phyloP scores from a whole-genome alignment of 1,284 basidiomycete species.

The Apiotrichum domesticum region DNA sequence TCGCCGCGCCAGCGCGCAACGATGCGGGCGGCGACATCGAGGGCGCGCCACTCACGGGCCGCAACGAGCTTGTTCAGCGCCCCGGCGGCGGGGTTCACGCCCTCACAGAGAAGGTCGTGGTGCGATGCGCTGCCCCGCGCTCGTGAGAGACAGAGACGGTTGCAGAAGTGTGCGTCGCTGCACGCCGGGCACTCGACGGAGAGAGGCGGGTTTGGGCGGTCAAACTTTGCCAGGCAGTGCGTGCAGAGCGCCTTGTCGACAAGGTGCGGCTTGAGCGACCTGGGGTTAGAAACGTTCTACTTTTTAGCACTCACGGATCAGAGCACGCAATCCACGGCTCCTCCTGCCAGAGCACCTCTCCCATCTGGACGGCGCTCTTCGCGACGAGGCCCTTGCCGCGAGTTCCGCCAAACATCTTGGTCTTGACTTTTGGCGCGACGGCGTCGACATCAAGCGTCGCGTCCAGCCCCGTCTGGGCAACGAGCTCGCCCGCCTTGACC shows the following conservation, averaged over 20 bases:
- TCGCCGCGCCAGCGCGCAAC: slow-evolving; percentile 61
- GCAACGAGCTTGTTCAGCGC: slow-evolving; percentile 60
- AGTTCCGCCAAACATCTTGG: slow-evolving; percentile 61
- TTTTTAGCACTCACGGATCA: slow-evolving; percentile 32
- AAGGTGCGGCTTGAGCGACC: slow-evolving; percentile 23
- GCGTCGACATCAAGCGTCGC: slow-evolving; percentile 57
- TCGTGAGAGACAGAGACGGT: slow-evolving; percentile 59
- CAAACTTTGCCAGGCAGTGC: slow-evolving; percentile 34
- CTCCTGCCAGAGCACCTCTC: slow-evolving; percentile 76
- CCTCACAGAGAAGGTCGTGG: slow-evolving; percentile 67
- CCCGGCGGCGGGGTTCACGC: slow-evolving; percentile 62
- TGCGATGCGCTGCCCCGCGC: slow-evolving; percentile 53
- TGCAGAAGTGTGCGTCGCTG: slow-evolving; percentile 64
- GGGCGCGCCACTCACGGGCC: slow-evolving; percentile 61
- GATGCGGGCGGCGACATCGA: slow-evolving; percentile 64
- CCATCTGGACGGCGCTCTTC: slow-evolving; percentile 58
- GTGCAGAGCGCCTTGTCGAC: slow-evolving; percentile 27
- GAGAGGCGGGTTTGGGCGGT: slow-evolving; percentile 19
- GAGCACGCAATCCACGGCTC: slow-evolving; percentile 47
- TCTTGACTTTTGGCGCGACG: slow-evolving; percentile 61
- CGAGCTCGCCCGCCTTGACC: slow-evolving; percentile 31
- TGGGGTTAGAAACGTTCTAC: slow-evolving; percentile 2
- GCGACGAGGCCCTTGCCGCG: slow-evolving; percentile 83
- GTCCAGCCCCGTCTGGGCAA: slow-evolving; percentile 63
- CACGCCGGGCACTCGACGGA: slow-evolving; percentile 31